Conservation (phyloP, 371 early-diverging fungal genomes). For the Quaeritorhiza haematococci region DNA sequence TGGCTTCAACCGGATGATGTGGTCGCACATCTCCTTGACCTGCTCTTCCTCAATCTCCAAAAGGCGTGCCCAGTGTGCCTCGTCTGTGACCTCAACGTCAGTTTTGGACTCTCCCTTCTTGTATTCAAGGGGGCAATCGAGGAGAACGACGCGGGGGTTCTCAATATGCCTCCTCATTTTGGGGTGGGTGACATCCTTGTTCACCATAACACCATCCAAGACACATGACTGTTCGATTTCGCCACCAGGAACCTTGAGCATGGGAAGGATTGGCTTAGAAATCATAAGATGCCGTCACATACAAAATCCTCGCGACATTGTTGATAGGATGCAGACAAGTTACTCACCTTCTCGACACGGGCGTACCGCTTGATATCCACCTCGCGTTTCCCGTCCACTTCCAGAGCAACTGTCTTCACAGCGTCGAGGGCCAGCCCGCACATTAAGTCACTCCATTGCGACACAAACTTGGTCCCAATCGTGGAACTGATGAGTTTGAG, state of each 20-base stretch:
- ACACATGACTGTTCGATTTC: conserved; percentile 94
- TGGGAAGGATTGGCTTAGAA: conserved; percentile 1
- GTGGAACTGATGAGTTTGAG: conserved; percentile 82
- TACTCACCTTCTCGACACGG: conserved; percentile 87
- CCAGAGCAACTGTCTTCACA: conserved; percentile 81
- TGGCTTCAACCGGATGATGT: conserved; percentile 94
- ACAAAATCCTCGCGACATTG: conserved; percentile 3
- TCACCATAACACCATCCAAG: conserved; percentile 98
- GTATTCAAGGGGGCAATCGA: conserved; percentile 99
- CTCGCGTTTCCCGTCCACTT: conserved; percentile 71
- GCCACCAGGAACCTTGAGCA: conserved; percentile 88
- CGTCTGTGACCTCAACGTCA: conserved; percentile 96
- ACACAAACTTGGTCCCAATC: conserved; percentile 97
- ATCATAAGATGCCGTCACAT: too few relatives aligned
- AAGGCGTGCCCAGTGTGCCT: conserved; percentile 93
- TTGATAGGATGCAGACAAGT: conserved; percentile 7
- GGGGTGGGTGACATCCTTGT: conserved; percentile 99
- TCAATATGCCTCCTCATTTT: conserved; percentile 98
- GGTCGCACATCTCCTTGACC: conserved; percentile 93
- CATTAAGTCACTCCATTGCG: conserved; percentile 94
- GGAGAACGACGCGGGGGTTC: conserved; percentile 95
- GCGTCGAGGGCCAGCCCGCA: conserved; percentile 95
- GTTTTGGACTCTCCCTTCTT: conserved; percentile 99
- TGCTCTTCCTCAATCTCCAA: conserved; percentile 99
- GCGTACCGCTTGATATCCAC: conserved; percentile 98